Base-by-base conservation (phyloP, 345 rosid genomes). In the Eutrema japonicum region DNA sequence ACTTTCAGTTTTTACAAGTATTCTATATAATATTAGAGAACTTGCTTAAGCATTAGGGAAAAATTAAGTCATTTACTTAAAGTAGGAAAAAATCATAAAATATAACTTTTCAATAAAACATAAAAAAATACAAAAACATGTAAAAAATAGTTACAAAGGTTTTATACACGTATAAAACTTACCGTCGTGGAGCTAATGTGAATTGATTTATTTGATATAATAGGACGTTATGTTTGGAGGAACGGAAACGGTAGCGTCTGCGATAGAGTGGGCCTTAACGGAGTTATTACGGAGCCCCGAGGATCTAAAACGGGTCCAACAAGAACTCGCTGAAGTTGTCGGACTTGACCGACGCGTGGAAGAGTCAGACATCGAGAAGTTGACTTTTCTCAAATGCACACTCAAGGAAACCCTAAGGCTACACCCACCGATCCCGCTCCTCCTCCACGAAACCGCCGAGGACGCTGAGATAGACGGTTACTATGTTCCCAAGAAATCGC, bases 161-260 rank as follows among this genome's bases (percentile, higher is more conserved):
- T 29, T n/a, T 33, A 54, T 35, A 35, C 41, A 55, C 41, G 41
- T 56, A 33, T 33, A 7, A 54, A 33, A 55, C 14, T 55, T 8
- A 55, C 60, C 10, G 38, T 30, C 2, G 5, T 55, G 26, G 12
- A 55, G 58, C 38, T n/a, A 32, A 66, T 66, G 14, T 65, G 35
- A 48, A 16, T 33, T 58, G 40, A 59, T 36, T 51, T 33, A 32
- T 75, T 54, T 60, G 1, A 9, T 35, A 27, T 11, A 68, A 47
- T 72, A 95, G 99, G 99, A 95, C 69, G 99, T 95, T 33, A 95
- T 95, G 99, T 95, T 95, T 72, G 99, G 99, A 40, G 99, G 99
- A 55, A 92, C 98, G 2, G 97, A 92, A 70, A 95, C 99, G 7
- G 99, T 95, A 56, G 99, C 98, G 8, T 92, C 97, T 16, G 96